phyloP scores from a whole-genome alignment of 2,329 filamentous ascomycete species.

The Cercospora sp. region DNA sequence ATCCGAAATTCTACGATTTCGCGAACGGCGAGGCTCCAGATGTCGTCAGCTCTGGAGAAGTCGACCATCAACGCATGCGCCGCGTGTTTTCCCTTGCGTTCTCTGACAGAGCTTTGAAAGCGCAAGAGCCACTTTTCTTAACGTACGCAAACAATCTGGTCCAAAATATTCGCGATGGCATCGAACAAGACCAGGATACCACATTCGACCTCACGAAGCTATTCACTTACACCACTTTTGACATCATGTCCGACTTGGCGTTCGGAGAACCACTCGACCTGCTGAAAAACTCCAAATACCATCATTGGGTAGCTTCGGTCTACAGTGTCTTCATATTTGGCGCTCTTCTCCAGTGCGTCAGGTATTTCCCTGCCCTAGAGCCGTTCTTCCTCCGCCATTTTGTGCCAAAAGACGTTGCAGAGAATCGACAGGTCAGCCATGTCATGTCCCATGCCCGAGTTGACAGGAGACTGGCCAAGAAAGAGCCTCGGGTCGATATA shows the following conservation, averaged over 20 bases:
- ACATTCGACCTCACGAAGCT: conserved; percentile 32
- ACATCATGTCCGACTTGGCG: conserved; percentile 28
- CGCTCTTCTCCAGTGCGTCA: conserved; percentile 10
- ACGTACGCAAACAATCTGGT: conserved; percentile 47
- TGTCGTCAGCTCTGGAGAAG: conserved; percentile 34
- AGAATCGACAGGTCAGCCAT: conserved; percentile 6
- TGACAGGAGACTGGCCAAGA: conserved; percentile 20
- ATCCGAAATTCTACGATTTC: conserved; percentile 34
- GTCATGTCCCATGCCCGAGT: conserved; percentile 16
- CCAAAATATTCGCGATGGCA: conserved; percentile 37
- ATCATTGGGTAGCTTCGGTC: conserved; percentile 36
- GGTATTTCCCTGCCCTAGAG: conserved; percentile 13
- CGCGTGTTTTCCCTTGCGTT: conserved; percentile 46
- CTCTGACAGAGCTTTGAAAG: conserved; percentile 42
- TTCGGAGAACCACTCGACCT: conserved; percentile 40
- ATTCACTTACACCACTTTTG: conserved; percentile 36
- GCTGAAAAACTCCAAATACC: conserved; percentile 37
- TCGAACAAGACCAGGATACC: conserved; percentile 26
- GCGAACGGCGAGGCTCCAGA: conserved; percentile 10
- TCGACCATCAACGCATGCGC: conserved; percentile 43
- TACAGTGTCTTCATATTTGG: conserved; percentile 16
- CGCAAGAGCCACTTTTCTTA: conserved; percentile 45
- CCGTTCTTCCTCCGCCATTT: neutral
- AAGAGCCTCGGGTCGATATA: conserved; percentile 22
- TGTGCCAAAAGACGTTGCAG: neutral